phyloP scores from a whole-genome alignment of 2,329 filamentous ascomycete species.

The Phyllosticta capitalensis region DNA sequence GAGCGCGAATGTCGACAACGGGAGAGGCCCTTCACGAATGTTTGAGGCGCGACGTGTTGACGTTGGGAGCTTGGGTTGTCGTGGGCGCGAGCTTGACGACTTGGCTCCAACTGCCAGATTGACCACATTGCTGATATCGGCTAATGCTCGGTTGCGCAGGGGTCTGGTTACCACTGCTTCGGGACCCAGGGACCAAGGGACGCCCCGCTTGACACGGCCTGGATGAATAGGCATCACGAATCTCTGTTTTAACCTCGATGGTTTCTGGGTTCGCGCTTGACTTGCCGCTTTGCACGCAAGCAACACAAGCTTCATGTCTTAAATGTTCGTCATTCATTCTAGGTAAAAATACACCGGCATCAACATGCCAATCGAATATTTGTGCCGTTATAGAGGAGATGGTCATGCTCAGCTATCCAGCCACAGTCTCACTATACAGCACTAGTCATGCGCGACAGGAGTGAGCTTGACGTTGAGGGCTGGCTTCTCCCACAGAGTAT shows the following conservation, averaged over 20 bases:
- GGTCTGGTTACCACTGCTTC: background rate
- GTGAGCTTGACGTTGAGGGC: conserved; percentile 20
- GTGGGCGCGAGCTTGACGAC: background rate
- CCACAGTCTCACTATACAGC: background rate
- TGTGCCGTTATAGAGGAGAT: too few relatives aligned
- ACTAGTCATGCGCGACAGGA: background rate
- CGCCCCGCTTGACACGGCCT: background rate
- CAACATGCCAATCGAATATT: too few relatives aligned
- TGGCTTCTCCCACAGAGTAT: conserved; percentile 26
- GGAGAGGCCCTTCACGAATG: background rate
- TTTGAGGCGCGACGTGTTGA: background rate
- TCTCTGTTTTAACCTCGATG: too few relatives aligned
- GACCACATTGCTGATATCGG: background rate
- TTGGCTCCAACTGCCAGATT: background rate
- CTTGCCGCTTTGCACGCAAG: too few relatives aligned
- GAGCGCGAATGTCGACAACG: background rate
- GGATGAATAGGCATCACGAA: too few relatives aligned
- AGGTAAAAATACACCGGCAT: too few relatives aligned
- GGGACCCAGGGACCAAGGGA: background rate
- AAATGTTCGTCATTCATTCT: too few relatives aligned
- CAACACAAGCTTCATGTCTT: too few relatives aligned
- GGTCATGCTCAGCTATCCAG: too few relatives aligned
- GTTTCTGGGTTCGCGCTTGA: too few relatives aligned
- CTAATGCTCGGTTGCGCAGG: background rate
- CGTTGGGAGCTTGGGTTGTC: background rate